These are phyloP conservation scores for Asterionellopsis glacialis DNA, from an alignment of 108 stramenopile species.

Conservation along the genomic window DNA sequence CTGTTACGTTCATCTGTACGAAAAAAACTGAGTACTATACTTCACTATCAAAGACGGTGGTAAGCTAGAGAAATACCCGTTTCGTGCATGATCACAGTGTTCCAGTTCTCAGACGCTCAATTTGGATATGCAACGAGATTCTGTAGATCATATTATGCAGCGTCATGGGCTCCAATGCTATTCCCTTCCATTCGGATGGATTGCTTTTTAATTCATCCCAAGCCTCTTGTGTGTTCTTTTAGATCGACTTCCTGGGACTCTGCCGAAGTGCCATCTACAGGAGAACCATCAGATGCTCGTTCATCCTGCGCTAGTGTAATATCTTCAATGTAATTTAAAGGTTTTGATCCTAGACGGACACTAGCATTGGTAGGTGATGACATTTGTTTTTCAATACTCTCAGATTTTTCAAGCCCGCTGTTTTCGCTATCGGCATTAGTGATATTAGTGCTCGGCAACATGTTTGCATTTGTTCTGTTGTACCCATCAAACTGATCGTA, in stretches of 20 bases:
- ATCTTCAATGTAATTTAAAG: too few species aligned
- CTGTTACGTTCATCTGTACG: too few species aligned
- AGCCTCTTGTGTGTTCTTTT: background rate
- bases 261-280: too few species aligned
- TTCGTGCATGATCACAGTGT: too few species aligned
- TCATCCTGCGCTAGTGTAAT: too few species aligned
- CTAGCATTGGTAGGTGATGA: background rate
- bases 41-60: too few species aligned
- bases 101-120: too few species aligned
- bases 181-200: background rate
- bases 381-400: background rate
- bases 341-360: background rate
- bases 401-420: background rate
- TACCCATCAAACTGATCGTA: background rate
- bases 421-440: background rate
- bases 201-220: background rate
- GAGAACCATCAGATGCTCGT: too few species aligned
- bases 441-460: background rate
- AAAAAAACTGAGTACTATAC: too few species aligned
- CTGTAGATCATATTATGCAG: too few species aligned
- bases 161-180: background rate
- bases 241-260: background rate
- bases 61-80: too few species aligned
- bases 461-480: background rate
- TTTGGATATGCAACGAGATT: too few species aligned